Base-by-base conservation (phyloP, 2,329 filamentous ascomycete genomes). In the Arthroderma sp. region DNA sequence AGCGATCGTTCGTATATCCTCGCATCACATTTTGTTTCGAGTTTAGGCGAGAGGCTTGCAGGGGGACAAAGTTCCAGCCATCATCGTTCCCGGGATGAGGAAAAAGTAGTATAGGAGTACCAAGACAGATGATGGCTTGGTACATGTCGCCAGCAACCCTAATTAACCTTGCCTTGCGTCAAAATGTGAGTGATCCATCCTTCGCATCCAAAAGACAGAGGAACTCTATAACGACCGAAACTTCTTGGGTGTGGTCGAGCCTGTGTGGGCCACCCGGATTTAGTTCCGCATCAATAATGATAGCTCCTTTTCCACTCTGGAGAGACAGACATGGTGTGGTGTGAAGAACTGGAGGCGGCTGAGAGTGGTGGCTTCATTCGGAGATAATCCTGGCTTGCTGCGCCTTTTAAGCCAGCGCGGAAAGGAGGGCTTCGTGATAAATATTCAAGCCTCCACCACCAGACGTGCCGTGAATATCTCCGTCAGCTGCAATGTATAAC, bases 131-230 rank as follows among this genome's bases (percentile, higher is more conserved):
- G 13, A 21, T 8, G 15, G 15, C 38, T 47, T 47, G 21, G 41
- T 47, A 19, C 38, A 47, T 37, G 41, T 21, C 13, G 19, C 41
- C 25, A 25, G 25, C 41, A 47, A 47, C 41, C 41, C 25, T 47
- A 47, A 15, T 15, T 19, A 11, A 9, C 13, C 6, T 23, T 23
- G 6, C 9, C 6, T 19, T 5, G 21, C 21, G 21, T 25, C 23
- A 23, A 47, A 47, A 47, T 47, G 41, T 47, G 41, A 47, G 41
- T 21, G 41, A 47, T 47, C 41, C 41, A 47, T 47, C 41, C 19
- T 43, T 43, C 39, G 9, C 17, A 25, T 15, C 21, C 41, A 37
- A 11, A 25, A 25, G 21, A 2, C 19, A 47, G 39, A 11, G 9
- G 35, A 37, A 37, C 35, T 37, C 41, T 11, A 23, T 23, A 15